Base-by-base conservation (phyloP, 192 early-diverging fungal genomes). In the Podila clonocystis region DNA sequence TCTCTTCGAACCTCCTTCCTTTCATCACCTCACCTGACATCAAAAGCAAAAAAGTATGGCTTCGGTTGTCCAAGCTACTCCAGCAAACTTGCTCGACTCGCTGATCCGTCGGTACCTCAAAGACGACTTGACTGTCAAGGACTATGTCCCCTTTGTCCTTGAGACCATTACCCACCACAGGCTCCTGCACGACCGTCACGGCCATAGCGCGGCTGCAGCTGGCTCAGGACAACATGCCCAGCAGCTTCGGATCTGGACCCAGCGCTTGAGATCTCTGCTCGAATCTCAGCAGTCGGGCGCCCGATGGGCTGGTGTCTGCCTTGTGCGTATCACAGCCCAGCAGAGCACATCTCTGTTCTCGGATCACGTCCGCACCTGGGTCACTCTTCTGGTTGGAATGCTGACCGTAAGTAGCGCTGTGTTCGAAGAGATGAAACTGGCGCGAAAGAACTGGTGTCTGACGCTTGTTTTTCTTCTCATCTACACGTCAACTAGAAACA, bases 211-310 rank as follows among this genome's bases (percentile, higher is more conserved):
- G 2, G 59, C 73, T 8, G 57, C 68, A 58, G 12, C 63, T 9
- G 38, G 50, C 19, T 5, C 58, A 20, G 69, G 63, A 15, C 62
- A 82, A 15, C 68, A 76, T 12, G 58, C 82, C 13, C 49, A 52
- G 8, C 71, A 74, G 24, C 78, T 74, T 26, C 85, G 83, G 49
- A 90, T 89, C 64, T 90, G 89, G 89, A 72, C 73, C 20, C 80
- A 83, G 65, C 83, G 89, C 20, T 36, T 90, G 15, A 85, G 87
- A 82, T 82, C 87, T 1, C 63, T 90, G 50, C 68, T 89, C 12
- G 83, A 88, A 26, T 90, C 89, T 0, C 88, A 88, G 59, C 72
- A 82, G n/a, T 66, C 65, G 9, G 70, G 80, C 22, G 86, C 85
- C 33, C 83, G 86, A 13, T 90, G 82, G 78, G 86, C 86, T 19